These are phyloP conservation scores for Mycena floridula DNA, from an alignment of 768 basidiomycete species.

Conservation along the genomic window DNA sequence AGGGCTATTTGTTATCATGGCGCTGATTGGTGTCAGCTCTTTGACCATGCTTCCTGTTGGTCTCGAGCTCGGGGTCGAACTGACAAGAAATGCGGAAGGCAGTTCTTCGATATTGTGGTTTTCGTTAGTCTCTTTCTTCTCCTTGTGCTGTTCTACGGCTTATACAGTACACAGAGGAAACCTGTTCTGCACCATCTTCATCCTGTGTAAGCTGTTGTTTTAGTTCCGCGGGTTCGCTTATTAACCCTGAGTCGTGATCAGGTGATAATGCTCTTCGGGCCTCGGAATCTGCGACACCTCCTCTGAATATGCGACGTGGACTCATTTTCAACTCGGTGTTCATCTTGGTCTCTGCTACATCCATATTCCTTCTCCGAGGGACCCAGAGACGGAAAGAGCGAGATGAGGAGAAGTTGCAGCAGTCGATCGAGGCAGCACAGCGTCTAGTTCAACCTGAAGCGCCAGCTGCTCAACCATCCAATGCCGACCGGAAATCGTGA, in stretches of 20 bases:
- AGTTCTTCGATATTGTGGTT: conserved; percentile 78
- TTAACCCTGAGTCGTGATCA: conserved; percentile 21
- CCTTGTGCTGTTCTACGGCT: not conserved
- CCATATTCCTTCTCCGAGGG: not conserved
- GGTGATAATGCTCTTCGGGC: conserved; percentile 67
- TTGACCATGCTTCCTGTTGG: conserved; percentile 70
- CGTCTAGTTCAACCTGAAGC: not conserved
- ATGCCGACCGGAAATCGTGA: not conserved
- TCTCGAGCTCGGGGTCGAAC: conserved; percentile 73
- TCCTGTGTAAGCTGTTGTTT: conserved; percentile 32
- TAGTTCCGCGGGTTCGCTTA: not conserved
- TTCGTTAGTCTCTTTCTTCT: conserved; percentile 35
- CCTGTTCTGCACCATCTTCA: conserved; percentile 51
- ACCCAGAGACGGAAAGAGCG: not conserved
- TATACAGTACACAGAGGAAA: conserved; percentile 45
- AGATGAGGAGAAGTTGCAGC: not conserved
- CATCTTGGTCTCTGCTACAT: conserved; percentile 25
- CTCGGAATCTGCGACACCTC: conserved; percentile 52
- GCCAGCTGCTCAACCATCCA: not conserved
- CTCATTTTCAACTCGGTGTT: conserved; percentile 62
- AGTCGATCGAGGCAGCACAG: not conserved
- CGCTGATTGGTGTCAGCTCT: conserved; percentile 58
- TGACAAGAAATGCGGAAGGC: conserved; percentile 74
- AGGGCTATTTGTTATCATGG: conserved; percentile 61
- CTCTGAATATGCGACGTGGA: conserved; percentile 64